phyloP scores from a whole-genome alignment of 176 grass and related monocot species.

The Carex parvula region DNA sequence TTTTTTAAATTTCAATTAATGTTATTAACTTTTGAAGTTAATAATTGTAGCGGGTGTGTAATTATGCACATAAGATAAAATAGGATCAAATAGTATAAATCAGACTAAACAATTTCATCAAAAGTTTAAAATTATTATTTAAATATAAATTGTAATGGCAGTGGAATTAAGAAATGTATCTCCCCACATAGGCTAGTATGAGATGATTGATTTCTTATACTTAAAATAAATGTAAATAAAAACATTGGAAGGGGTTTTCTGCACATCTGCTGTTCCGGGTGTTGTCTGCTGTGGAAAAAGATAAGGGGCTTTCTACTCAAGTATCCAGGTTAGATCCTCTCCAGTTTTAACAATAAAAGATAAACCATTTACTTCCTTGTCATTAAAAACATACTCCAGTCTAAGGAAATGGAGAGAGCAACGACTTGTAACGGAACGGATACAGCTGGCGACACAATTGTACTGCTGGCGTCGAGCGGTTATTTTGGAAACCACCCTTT shows the following conservation, averaged over 20 bases:
- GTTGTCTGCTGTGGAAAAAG: not conserved
- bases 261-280: not conserved
- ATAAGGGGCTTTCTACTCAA: not conserved
- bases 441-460: conserved; percentile 1
- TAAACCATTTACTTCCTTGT: not conserved
- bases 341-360: not conserved
- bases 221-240: not conserved
- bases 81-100: too few relatives aligned
- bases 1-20: too few relatives aligned
- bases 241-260: not conserved
- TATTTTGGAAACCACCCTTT: conserved; percentile 2
- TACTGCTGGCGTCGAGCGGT: not conserved
- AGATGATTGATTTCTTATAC: not conserved
- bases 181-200: too few relatives aligned
- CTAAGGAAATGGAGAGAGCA: not conserved
- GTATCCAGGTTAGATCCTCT: not conserved
- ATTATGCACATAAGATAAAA: too few relatives aligned
- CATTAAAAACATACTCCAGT: not conserved
- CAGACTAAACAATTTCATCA: too few relatives aligned
- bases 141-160: too few relatives aligned
- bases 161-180: too few relatives aligned
- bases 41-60: too few relatives aligned
- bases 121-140: too few relatives aligned
- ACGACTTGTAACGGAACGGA: not conserved
- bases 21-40: too few relatives aligned